These are phyloP conservation scores for Parachaetomium inaequale DNA, from an alignment of 495 filamentous ascomycete genomes.

Conservation along the genomic window DNA sequence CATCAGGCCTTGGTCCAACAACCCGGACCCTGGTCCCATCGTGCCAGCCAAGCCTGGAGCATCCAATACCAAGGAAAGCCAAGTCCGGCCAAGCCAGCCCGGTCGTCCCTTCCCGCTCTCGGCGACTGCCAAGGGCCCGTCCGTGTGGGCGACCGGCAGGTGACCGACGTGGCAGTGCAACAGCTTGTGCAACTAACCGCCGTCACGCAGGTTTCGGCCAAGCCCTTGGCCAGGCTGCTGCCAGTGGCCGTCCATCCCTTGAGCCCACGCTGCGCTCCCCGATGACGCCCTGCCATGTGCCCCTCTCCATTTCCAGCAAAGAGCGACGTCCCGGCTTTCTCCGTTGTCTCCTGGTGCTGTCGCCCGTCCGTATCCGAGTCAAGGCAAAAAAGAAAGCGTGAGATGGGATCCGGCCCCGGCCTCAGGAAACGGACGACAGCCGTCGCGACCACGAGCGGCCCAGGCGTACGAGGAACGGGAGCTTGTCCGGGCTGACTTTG, in stretches of 20 bases:
- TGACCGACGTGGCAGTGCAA: conserved; percentile 18
- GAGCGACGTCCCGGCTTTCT: neutral
- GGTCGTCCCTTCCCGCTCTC: conserved; percentile 16
- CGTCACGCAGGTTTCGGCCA: conserved; percentile 15
- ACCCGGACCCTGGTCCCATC: neutral
- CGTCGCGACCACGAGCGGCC: conserved; percentile 27
- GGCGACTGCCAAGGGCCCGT: neutral
- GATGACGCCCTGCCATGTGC: conserved; percentile 8
- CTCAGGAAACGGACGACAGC: conserved; percentile 12
- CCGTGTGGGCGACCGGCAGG: neutral
- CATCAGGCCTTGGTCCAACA: conserved; percentile 1
- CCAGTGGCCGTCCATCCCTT: neutral
- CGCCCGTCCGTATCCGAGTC: neutral
- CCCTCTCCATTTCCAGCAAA: neutral
- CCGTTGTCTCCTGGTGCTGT: neutral
- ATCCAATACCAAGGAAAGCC: conserved; percentile 20
- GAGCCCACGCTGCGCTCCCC: neutral
- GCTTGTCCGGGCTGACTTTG: conserved; percentile 13
- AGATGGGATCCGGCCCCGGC: too few species aligned
- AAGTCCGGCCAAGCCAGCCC: conserved; percentile 7
- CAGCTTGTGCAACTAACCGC: neutral
- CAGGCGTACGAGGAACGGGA: conserved; percentile 21
- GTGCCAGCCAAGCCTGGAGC: conserved; percentile 10
- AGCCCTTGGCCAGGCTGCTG: conserved; percentile 11
- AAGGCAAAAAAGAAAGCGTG: neutral